Evolutionary conservation across 192 early-diverging fungal species (phyloP).

Genomic region (Mortierella antarctica): DNA sequence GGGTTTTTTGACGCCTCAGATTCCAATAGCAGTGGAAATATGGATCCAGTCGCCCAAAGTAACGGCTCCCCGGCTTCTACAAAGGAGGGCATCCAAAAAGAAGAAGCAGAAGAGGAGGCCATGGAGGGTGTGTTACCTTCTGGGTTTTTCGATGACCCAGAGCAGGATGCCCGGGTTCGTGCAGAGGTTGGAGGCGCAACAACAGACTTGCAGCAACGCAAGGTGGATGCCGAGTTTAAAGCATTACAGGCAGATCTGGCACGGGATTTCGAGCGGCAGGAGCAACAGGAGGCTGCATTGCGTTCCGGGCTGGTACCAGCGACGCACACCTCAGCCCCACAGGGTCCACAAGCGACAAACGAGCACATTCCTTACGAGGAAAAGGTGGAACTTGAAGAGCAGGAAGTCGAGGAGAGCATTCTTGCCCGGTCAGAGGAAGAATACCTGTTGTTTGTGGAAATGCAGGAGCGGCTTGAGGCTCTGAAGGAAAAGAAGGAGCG

Average conservation of each 20-base stretch:
- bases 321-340: neutral
- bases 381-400: constrained; percentile 32
- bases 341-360: neutral
- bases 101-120: constrained; percentile 15
- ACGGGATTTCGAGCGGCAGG: constrained; percentile 29
- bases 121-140: constrained; percentile 55
- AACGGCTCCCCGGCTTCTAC: neutral
- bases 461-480: constrained; percentile 38
- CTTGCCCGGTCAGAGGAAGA: constrained; percentile 42
- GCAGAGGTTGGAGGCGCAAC: constrained; percentile 47
- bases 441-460: constrained; percentile 45
- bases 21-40: neutral
- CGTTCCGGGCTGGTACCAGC: constrained; percentile 2
- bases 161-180: constrained; percentile 57
- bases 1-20: constrained; percentile 58
- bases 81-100: neutral
- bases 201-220: constrained; percentile 39
- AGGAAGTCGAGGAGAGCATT: constrained; percentile 43
- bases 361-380: constrained; percentile 32
- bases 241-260: constrained; percentile 40
- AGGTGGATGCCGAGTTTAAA: constrained; percentile 44
- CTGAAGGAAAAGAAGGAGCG: constrained; percentile 42
- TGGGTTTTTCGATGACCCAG: constrained; percentile 67
- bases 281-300: constrained; percentile 13
- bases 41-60: neutral